phyloP scores from a whole-genome alignment of 345 rosid species.

The Leavenworthia alabamica region DNA sequence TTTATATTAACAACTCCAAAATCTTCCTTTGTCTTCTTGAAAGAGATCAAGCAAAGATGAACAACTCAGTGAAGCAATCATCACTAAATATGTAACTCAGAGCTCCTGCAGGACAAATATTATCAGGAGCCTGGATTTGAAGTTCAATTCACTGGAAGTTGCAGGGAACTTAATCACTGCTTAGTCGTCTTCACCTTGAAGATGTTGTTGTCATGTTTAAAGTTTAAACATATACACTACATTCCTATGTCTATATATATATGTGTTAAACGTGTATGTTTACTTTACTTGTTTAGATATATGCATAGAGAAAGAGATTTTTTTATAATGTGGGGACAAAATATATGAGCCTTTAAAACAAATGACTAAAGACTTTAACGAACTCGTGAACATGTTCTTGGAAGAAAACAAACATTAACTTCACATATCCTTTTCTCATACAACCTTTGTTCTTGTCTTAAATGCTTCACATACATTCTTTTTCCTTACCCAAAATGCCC shows the following conservation, averaged over 20 bases:
- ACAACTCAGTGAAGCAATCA: conserved; percentile 8
- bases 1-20: background rate
- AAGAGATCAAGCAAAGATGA: conserved; percentile 21
- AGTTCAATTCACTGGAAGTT: conserved; percentile 16
- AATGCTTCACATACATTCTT: conserved; percentile 6
- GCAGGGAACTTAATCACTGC: conserved; percentile 17
- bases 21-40: background rate
- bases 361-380: conserved; percentile 10
- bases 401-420: conserved; percentile 25
- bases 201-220: conserved; percentile 4
- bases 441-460: conserved; percentile 14
- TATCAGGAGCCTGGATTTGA: conserved; percentile 17
- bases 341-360: background rate
- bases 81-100: conserved; percentile 9
- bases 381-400: conserved; percentile 30
- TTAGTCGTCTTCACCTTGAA: conserved; percentile 10
- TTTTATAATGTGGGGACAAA: background rate
- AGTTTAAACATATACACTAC: background rate
- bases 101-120: conserved; percentile 19
- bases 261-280: conserved; percentile 10
- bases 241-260: conserved; percentile 15
- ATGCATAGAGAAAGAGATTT: conserved; percentile 18
- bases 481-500: conserved; percentile 18
- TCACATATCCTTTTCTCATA: conserved; percentile 16
- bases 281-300: conserved; percentile 22